Evolutionary conservation across 192 early-diverging fungal genomes (phyloP).

Genomic region (Pecoramyces ruminantium): DNA sequence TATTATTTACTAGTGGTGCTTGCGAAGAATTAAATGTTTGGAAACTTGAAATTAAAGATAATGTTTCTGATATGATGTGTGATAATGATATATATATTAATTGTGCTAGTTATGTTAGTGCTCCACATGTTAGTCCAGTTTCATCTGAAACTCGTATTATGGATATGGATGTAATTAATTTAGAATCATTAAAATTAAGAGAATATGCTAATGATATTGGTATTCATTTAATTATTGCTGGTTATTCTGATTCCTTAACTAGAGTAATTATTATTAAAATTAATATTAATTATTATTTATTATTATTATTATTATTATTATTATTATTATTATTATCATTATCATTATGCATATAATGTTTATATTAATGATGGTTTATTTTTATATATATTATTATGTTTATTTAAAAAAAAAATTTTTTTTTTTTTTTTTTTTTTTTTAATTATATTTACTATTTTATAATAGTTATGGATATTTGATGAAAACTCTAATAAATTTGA

Average conservation of each 20-base stretch:
- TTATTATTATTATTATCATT: no score
- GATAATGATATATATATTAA: conserved; percentile 7
- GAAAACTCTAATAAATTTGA: conserved; percentile 17
- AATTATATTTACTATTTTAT: no score
- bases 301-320: no score
- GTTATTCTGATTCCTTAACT: conserved; percentile 53
- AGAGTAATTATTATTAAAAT: no score
- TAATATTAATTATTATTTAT: no score
- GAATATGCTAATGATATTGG: conserved; percentile 1
- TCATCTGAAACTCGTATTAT: conserved; percentile 55
- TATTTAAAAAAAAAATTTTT: no score
- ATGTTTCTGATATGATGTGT: conserved; percentile 1
- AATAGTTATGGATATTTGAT: conserved; percentile 49
- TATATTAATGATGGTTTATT: no score
- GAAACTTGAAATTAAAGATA: conserved; percentile 17
- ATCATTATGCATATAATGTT: no score
- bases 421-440: no score
- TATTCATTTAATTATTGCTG: conserved; percentile 41
- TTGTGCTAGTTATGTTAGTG: conserved; percentile 23
- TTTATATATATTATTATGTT: no score
- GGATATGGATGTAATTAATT: conserved; percentile 28
- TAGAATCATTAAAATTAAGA: background rate
- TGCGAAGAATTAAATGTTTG: conserved; percentile 47
- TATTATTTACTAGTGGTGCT: conserved; percentile 42
- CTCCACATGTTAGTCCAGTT: conserved; percentile 22